phyloP scores from a whole-genome alignment of 2,329 filamentous ascomycete species.

The Ophiostoma pallidulum region DNA sequence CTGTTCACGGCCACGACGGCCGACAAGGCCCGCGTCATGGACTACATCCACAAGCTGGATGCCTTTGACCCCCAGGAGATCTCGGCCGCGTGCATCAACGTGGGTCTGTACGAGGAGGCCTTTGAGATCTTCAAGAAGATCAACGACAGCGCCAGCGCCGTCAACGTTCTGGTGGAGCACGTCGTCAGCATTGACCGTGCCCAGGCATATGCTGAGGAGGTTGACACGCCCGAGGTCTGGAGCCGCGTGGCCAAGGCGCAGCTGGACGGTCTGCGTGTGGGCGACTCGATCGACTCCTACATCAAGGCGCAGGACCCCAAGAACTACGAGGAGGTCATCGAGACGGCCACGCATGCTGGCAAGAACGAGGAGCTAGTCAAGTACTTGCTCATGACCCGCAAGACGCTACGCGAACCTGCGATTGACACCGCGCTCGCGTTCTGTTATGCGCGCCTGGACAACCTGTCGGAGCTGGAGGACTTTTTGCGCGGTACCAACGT shows the following conservation, averaged over 20 bases:
- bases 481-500: slow-evolving; percentile 91
- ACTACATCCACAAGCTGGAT: slow-evolving; percentile 87
- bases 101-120: slow-evolving; percentile 90
- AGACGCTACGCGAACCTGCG: slow-evolving; percentile 85
- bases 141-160: slow-evolving; percentile 75
- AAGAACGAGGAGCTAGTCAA: slow-evolving; percentile 98
- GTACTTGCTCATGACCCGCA: slow-evolving; percentile 92
- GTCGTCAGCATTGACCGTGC: slow-evolving; percentile 97
- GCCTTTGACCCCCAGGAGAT: slow-evolving; percentile 90
- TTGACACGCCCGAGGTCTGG: slow-evolving; percentile 93
- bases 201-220: slow-evolving; percentile 88
- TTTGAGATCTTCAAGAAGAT: slow-evolving; percentile 99
- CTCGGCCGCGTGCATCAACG: slow-evolving; percentile 83
- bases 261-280: slow-evolving; percentile 85
- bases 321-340: slow-evolving; percentile 93
- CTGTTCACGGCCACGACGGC: slow-evolving; percentile 96
- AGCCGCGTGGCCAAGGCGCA: slow-evolving; percentile 97
- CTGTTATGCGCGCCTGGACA: slow-evolving; percentile 83
- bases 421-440: slow-evolving; percentile 94
- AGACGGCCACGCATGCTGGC: slow-evolving; percentile 86
- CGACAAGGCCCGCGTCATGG: slow-evolving; percentile 88
- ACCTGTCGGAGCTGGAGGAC: slow-evolving; percentile 88
- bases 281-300: slow-evolving; percentile 91
- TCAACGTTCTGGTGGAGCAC: slow-evolving; percentile 88
- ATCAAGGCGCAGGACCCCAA: slow-evolving; percentile 88